Evolutionary conservation across 805 yeast genomes (phyloP).

Genomic region (Schwanniomyces pseudopolymorphus): DNA sequence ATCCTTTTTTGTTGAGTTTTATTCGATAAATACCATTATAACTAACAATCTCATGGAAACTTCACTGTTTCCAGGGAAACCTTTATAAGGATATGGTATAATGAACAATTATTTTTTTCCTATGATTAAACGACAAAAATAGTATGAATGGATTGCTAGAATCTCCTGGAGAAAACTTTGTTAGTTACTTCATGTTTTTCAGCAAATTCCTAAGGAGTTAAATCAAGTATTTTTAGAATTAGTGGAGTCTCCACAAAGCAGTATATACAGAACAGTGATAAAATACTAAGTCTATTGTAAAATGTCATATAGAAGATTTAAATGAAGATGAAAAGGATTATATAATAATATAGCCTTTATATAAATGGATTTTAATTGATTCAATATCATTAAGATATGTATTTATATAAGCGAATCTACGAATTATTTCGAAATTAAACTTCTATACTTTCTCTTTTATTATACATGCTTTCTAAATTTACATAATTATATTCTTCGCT

Average conservation of each 20-base stretch:
- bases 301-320: too few species aligned
- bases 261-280: not conserved
- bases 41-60: too few species aligned
- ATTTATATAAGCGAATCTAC: too few species aligned
- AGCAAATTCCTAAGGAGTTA: not conserved
- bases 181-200: not conserved
- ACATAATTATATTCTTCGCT: not conserved
- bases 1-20: not conserved
- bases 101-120: not conserved
- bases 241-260: not conserved
- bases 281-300: too few species aligned
- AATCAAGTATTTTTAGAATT: not conserved
- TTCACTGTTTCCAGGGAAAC: constrained; percentile 1
- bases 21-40: too few species aligned
- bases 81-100: not conserved
- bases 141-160: not conserved
- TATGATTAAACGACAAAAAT: not conserved
- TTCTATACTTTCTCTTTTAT: not conserved
- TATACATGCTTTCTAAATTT: not conserved
- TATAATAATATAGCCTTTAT: too few species aligned
- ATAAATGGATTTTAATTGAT: too few species aligned
- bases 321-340: too few species aligned
- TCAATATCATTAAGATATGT: too few species aligned
- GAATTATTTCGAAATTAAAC: not conserved
- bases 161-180: constrained; percentile 1